Percentiles rank a stretch among this genome's conserved stretches.
phyloP scores from a whole-genome alignment of 352 stramenopile genomes.

The Globisporangium splendens region DNA sequence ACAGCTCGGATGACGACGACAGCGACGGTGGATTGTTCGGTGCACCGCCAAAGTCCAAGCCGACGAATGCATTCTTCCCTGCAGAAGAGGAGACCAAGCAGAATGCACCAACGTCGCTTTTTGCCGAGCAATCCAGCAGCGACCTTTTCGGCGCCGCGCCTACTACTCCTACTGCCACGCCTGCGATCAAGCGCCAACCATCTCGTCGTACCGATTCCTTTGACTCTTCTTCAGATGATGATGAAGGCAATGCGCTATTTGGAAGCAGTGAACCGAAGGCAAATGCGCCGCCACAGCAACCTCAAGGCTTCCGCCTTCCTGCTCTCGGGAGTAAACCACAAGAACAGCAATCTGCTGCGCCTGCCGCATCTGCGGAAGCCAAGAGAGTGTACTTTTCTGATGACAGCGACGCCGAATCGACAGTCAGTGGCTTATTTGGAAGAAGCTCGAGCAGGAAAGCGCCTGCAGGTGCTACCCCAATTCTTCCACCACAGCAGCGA shows the following conservation, averaged over 20 bases:
- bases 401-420: constrained; percentile 54
- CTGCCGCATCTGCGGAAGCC: neutral
- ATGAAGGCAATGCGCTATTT: constrained; percentile 22
- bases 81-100: constrained; percentile 24
- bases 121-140: constrained; percentile 32
- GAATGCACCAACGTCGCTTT: constrained; percentile 20
- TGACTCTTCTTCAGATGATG: constrained; percentile 21
- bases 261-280: constrained; percentile 8
- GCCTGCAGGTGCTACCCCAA: neutral
- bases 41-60: constrained; percentile 17
- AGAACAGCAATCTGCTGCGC: neutral
- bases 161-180: neutral
- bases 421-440: constrained; percentile 40
- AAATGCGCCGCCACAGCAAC: constrained; percentile 16
- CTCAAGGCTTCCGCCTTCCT: constrained; percentile 31
- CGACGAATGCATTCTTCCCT: constrained; percentile 14
- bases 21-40: constrained; percentile 63
- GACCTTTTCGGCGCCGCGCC: constrained; percentile 29
- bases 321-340: constrained; percentile 1
- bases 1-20: constrained; percentile 56
- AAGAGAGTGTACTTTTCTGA: constrained; percentile 25
- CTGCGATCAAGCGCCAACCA: constrained; percentile 6
- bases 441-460: constrained; percentile 14
- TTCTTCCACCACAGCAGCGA: constrained; percentile 15
- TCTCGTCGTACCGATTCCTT: constrained; percentile 17